These are phyloP conservation scores for Spongiforma sp. DNA, from an alignment of 1,284 basidiomycete genomes.

Conservation along the genomic window DNA sequence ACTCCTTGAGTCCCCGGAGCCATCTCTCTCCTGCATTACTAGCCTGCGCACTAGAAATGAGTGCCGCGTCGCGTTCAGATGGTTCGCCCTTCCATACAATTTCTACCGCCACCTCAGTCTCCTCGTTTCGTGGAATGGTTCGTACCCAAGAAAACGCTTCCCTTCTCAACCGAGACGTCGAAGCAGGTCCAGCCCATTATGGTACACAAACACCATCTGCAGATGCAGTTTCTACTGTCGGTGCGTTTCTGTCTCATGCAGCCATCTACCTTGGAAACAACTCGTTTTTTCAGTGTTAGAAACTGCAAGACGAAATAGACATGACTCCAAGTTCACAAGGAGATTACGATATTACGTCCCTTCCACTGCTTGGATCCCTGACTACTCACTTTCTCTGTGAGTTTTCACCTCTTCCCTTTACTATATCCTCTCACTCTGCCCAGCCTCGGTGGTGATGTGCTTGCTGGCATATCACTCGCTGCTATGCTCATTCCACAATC, in stretches of 20 bases:
- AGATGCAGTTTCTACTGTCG: constrained; percentile 24
- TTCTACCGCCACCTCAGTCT: constrained; percentile 33
- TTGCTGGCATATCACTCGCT: constrained; percentile 87
- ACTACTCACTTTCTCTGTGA: constrained; percentile 76
- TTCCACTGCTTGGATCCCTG: constrained; percentile 81
- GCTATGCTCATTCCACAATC: constrained; percentile 92
- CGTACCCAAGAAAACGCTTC: constrained; percentile 25
- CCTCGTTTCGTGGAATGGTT: constrained; percentile 34
- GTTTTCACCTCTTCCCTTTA: constrained; percentile 35
- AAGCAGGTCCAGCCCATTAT: constrained; percentile 30
- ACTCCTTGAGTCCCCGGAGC: no score
- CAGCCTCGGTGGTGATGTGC: constrained; percentile 81
- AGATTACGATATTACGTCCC: constrained; percentile 71
- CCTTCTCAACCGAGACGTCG: constrained; percentile 34
- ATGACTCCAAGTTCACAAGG: constrained; percentile 35
- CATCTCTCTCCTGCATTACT: no score
- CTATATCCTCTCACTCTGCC: constrained; percentile 13
- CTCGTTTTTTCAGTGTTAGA: constrained; percentile 12
- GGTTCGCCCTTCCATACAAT: constrained; percentile 27
- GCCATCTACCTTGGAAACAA: not conserved
- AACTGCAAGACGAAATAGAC: constrained; percentile 19
- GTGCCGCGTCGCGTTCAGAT: constrained; percentile 1
- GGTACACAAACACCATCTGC: constrained; percentile 16
- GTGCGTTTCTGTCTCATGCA: constrained; percentile 15
- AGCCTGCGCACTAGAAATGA: no score